A percentile compares a stretch with the other conserved stretches of the same genome.
These are phyloP conservation scores for Kodamaea fukazawae DNA, from an alignment of 805 yeast genomes.

Conservation along the genomic window DNA sequence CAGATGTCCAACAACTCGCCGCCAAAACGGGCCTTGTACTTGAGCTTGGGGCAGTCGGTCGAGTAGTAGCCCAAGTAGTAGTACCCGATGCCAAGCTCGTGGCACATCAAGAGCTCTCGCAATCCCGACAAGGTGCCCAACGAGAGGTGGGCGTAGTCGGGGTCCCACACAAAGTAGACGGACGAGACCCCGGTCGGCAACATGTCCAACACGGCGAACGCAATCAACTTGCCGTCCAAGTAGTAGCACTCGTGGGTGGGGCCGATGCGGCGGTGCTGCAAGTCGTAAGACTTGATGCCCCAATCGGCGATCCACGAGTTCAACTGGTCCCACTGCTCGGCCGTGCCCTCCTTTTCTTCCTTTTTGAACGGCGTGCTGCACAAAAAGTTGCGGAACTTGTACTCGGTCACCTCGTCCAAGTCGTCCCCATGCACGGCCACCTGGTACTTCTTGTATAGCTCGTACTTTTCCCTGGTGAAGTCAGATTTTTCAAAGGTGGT, in stretches of 20 bases:
- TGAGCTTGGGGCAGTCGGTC: conserved; percentile 78
- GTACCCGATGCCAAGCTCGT: conserved; percentile 45
- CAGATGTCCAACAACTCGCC: conserved; percentile 65
- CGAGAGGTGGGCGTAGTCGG: conserved; percentile 64
- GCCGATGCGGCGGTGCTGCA: conserved; percentile 37
- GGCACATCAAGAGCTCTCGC: conserved; percentile 59
- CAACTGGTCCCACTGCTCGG: conserved; percentile 37
- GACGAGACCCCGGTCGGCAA: conserved; percentile 76
- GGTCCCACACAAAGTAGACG: conserved; percentile 87
- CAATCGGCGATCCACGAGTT: conserved; percentile 40
- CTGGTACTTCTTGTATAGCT: conserved; percentile 68
- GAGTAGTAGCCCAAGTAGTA: conserved; percentile 82
- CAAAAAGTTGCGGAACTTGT: conserved; percentile 57
- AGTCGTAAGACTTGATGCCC: conserved; percentile 7
- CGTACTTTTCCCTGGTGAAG: conserved; percentile 57
- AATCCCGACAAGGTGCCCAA: conserved; percentile 78
- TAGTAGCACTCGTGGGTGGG: conserved; percentile 81
- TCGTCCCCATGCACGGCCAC: conserved; percentile 62
- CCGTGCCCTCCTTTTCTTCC: conserved; percentile 21
- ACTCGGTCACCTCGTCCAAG: conserved; percentile 41
- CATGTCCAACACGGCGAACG: conserved; percentile 73
- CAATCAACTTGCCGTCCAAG: conserved; percentile 58
- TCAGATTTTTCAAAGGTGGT: conserved; percentile 53
- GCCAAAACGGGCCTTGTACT: conserved; percentile 74
- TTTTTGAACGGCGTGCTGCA: conserved; percentile 63